A percentile compares a stretch with the other conserved stretches of the same genome.
These are phyloP conservation scores for Cyclaneusma minus DNA, from an alignment of 2,329 filamentous ascomycete genomes.

Conservation along the genomic window DNA sequence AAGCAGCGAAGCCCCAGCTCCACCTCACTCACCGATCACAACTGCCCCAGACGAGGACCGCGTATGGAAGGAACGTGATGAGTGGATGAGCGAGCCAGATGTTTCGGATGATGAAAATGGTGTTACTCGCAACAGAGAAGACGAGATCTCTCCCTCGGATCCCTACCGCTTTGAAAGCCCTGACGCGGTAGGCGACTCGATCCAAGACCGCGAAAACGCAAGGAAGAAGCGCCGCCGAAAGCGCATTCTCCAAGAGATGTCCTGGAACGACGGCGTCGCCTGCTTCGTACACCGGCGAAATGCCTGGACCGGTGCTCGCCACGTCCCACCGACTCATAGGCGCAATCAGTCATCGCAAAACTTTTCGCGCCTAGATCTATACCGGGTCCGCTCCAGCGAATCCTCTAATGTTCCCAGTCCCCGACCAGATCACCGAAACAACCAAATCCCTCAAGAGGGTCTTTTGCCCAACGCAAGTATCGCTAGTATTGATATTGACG, in stretches of 20 bases:
- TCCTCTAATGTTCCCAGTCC: background rate
- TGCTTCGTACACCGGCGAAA: constrained; percentile 66
- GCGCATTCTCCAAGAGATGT: constrained; percentile 45
- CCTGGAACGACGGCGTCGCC: constrained; percentile 70
- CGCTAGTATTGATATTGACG: too few species aligned
- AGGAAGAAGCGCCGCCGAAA: constrained; percentile 27
- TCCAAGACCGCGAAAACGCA: constrained; percentile 8
- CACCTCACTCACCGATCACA: background rate
- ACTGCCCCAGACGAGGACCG: background rate
- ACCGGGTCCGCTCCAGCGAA: background rate
- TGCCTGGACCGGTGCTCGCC: constrained; percentile 69
- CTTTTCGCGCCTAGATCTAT: too few species aligned
- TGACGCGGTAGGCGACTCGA: constrained; percentile 19
- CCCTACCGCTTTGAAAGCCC: constrained; percentile 24
- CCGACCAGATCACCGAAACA: constrained; percentile 5
- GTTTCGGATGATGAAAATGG: constrained; percentile 11
- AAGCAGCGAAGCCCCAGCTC: constrained; percentile 1
- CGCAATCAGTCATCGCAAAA: too few species aligned
- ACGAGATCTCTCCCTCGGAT: too few species aligned
- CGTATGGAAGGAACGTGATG: constrained; percentile 18
- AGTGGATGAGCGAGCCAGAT: constrained; percentile 16
- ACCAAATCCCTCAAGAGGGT: background rate
- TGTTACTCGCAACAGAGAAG: background rate
- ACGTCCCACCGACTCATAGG: constrained; percentile 25
- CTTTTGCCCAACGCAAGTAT: background rate